phyloP scores from a whole-genome alignment of 192 early-diverging fungal genomes.

The Coemansia javaensis region DNA sequence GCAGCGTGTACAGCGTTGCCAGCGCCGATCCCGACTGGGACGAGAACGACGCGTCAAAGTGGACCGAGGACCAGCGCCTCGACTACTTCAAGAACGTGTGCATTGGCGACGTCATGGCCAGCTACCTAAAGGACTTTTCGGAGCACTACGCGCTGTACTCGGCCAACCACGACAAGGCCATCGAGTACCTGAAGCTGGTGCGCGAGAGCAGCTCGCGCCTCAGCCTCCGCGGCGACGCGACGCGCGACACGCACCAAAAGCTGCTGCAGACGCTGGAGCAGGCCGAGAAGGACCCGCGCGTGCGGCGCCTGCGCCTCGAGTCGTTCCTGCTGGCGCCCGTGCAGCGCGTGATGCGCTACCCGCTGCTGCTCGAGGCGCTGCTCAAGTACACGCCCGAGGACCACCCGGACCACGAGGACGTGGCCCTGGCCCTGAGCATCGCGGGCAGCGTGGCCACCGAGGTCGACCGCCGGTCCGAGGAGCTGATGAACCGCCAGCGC shows the following conservation, averaged over 20 bases:
- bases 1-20: not conserved
- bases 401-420: conserved; percentile 44
- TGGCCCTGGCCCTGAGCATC: conserved; percentile 45
- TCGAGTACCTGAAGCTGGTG: conserved; percentile 48
- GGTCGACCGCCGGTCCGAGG: conserved; percentile 47
- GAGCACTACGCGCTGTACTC: conserved; percentile 49
- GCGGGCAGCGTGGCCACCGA: conserved; percentile 45
- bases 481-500: conserved; percentile 43
- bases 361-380: conserved; percentile 44
- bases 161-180: conserved; percentile 49
- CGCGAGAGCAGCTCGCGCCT: conserved; percentile 45
- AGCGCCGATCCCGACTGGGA: conserved; percentile 14
- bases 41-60: conserved; percentile 40
- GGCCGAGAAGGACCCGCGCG: conserved; percentile 40
- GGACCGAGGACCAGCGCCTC: conserved; percentile 42
- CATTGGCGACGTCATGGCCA: conserved; percentile 47
- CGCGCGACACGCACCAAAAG: conserved; percentile 38
- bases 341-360: conserved; percentile 49
- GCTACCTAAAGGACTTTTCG: conserved; percentile 49
- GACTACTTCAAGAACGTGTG: conserved; percentile 48
- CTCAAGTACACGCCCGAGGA: conserved; percentile 47
- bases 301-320: conserved; percentile 40
- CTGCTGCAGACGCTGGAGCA: conserved; percentile 41
- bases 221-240: conserved; percentile 36
- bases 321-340: conserved; percentile 47